A percentile compares a stretch with the other conserved stretches of the same genome.
phyloP scores from a whole-genome alignment of 345 rosid genomes.

The Punica granatum region DNA sequence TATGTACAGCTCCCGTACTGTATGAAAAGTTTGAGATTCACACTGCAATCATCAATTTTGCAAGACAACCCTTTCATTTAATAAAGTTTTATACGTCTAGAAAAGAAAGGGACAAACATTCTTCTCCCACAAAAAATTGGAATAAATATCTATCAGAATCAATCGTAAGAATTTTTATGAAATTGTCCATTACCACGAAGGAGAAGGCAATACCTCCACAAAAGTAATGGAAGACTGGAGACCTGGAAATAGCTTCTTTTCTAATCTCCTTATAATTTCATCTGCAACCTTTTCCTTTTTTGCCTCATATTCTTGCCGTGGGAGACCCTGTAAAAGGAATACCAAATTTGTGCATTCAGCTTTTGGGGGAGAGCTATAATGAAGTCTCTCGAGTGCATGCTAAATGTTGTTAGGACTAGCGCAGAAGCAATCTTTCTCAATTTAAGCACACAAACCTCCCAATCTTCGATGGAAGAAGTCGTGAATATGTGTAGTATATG shows the following conservation, averaged over 20 bases:
- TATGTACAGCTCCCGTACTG: not conserved
- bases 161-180: not conserved
- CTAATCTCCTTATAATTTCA: conserved; percentile 64
- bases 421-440: not conserved
- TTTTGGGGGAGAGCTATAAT: not conserved
- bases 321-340: conserved; percentile 44
- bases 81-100: not conserved
- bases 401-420: conserved; percentile 22
- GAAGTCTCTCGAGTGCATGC: not conserved
- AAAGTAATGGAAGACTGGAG: conserved; percentile 64
- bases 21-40: not conserved
- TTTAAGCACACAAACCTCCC: conserved; percentile 49
- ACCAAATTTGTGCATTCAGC: not conserved
- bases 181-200: not conserved
- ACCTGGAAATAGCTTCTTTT: conserved; percentile 76
- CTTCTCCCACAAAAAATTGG: not conserved
- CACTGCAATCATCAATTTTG: not conserved
- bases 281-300: conserved; percentile 64
- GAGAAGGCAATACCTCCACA: conserved; percentile 53
- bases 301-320: conserved; percentile 66
- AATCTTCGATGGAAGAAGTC: conserved; percentile 75
- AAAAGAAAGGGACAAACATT: not conserved
- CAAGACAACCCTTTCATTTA: not conserved
- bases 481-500: conserved; percentile 94
- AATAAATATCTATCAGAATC: not conserved